These are phyloP conservation scores for Tolypocladium paradoxum DNA, from an alignment of 2,329 filamentous ascomycete species.

Conservation along the genomic window DNA sequence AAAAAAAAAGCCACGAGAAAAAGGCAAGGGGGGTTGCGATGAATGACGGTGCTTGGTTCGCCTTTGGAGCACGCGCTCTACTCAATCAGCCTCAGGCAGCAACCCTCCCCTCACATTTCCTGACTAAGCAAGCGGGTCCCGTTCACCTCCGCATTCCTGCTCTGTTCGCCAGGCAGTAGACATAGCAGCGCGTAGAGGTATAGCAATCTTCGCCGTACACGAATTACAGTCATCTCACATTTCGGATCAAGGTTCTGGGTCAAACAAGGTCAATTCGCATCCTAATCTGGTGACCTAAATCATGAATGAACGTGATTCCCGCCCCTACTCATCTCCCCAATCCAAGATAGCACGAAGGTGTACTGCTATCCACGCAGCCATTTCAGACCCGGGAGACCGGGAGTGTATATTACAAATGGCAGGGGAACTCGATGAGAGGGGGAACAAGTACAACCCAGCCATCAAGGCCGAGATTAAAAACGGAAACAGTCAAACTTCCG, in stretches of 20 bases:
- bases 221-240: background rate
- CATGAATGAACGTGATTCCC: conserved; percentile 1
- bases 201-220: too few species aligned
- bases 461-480: conserved; percentile 5
- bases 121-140: background rate
- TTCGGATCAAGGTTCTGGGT: background rate
- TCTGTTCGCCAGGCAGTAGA: too few species aligned
- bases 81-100: background rate
- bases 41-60: background rate
- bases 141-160: background rate
- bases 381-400: background rate
- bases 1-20: conserved; percentile 1
- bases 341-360: background rate
- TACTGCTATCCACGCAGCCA: background rate
- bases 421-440: background rate
- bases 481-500: background rate
- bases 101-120: background rate
- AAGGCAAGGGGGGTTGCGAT: background rate
- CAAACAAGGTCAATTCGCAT: conserved; percentile 3
- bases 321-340: background rate
- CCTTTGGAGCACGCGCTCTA: background rate
- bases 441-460: conserved; percentile 1
- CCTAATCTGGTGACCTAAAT: conserved; percentile 4
- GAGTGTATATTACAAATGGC: conserved; percentile 1
- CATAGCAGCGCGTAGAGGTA: too few species aligned